phyloP scores from a whole-genome alignment of 2,329 filamentous ascomycete species.

The Curvularia hawaiiensis region DNA sequence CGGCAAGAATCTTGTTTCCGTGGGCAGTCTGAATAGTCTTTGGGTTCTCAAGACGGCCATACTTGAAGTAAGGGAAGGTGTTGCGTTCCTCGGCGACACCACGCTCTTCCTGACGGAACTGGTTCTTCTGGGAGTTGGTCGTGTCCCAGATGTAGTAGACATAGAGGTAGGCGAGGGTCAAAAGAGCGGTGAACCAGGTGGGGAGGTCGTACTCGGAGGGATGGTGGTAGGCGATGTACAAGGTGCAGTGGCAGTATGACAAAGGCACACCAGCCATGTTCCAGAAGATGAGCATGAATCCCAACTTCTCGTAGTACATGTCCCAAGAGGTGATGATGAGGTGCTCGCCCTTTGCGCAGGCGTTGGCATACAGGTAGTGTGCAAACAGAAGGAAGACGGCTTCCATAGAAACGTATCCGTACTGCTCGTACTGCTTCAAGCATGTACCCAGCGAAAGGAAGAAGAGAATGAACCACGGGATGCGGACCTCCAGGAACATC shows the following conservation, averaged over 20 bases:
- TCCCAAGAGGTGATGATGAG: conserved; percentile 91
- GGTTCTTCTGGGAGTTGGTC: conserved; percentile 91
- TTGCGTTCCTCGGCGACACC: conserved; percentile 71
- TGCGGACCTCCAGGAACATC: conserved; percentile 93
- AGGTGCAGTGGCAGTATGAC: conserved; percentile 91
- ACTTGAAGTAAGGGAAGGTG: conserved; percentile 89
- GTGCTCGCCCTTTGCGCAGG: conserved; percentile 90
- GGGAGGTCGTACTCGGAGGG: conserved; percentile 80
- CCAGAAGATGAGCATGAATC: conserved; percentile 98
- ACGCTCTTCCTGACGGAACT: conserved; percentile 80
- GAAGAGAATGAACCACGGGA: conserved; percentile 91
- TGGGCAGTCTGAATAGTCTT: conserved; percentile 74
- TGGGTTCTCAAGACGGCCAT: conserved; percentile 81
- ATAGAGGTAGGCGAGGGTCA: conserved; percentile 76
- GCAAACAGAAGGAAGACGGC: conserved; percentile 85
- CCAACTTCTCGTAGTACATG: conserved; percentile 97
- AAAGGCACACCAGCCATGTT: conserved; percentile 90
- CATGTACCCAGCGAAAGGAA: conserved; percentile 77
- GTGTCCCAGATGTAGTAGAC: conserved; percentile 94
- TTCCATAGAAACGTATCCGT: conserved; percentile 86
- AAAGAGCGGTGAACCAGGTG: conserved; percentile 64
- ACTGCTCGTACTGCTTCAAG: conserved; percentile 80
- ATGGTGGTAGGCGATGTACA: conserved; percentile 85
- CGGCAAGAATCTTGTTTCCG: conserved; percentile 77
- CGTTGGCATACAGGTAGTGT: conserved; percentile 90